Percentiles rank a stretch among this genome's conserved stretches.
Evolutionary conservation across 2,329 filamentous ascomycete species (phyloP).

Genomic region (Colletotrichum eremochloae): DNA sequence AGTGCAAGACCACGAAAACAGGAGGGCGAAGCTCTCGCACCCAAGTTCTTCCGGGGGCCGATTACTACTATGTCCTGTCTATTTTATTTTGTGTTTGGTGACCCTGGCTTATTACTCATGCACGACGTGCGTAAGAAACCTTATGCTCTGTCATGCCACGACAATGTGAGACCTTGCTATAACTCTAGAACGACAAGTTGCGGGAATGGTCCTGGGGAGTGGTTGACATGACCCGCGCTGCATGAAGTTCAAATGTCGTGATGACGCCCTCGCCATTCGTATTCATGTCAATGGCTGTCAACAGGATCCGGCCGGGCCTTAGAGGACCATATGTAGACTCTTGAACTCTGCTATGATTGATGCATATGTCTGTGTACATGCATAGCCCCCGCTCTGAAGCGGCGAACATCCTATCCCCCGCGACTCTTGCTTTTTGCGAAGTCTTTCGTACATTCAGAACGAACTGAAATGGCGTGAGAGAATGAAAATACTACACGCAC

Average conservation of each 20-base stretch:
- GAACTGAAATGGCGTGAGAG: background rate
- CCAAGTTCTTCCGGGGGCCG: background rate
- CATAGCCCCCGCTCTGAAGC: background rate
- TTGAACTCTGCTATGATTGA: slow-evolving; percentile 29
- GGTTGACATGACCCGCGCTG: background rate
- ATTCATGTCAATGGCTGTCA: background rate
- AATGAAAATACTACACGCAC: background rate
- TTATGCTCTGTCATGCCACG: background rate
- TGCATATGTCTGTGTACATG: slow-evolving; percentile 37
- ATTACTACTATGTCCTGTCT: background rate
- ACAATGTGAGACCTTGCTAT: background rate
- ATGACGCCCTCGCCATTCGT: background rate
- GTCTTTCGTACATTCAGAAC: slow-evolving; percentile 30
- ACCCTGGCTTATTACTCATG: background rate
- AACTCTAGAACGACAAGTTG: background rate
- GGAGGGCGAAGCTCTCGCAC: background rate
- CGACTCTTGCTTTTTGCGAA: slow-evolving; percentile 17
- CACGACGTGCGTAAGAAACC: background rate
- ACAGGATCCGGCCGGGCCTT: background rate
- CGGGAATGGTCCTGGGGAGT: background rate
- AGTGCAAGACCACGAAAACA: background rate
- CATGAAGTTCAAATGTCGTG: background rate
- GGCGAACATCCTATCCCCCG: background rate
- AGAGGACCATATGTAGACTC: background rate
- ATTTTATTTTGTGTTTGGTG: background rate